Evolutionary conservation across 1,284 basidiomycete genomes (phyloP), one percentile per base, ranked within the genome.

Genomic region (Fereydounia khargensis): DNA sequence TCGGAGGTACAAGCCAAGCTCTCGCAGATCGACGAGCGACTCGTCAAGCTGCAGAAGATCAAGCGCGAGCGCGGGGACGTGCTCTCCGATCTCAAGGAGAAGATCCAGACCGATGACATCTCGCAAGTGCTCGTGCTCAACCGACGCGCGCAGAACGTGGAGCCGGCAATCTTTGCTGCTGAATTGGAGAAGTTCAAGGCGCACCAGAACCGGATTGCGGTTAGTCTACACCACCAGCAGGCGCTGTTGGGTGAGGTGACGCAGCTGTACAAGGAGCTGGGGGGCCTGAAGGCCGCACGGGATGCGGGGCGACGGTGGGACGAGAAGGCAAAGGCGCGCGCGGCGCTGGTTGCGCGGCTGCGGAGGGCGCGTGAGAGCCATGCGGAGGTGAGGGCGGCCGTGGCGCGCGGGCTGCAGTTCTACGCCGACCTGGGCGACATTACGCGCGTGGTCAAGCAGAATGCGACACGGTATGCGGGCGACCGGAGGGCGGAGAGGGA

Each of bases 181-280:
- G 92, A 97, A 76, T 83, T 97, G 14, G 92, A 96, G 76, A 97
- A 97, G 78, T 97, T 96, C 80, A 82, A 84, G 18, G 89, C 91
- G 1, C 91, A 89, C 71, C 91, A 95, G 75, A 84, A 86, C 37
- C 83, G 89, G 4, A 79, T 96, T 1, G 79, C 82, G 2, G 81
- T 86, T 1, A 89, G 88, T 0, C 80, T 89, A 3, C 84, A 86
- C 39, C 85, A 88, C 24, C 88, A 94, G 60, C 84, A 88, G 58
- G 73, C 80, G 11, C 80, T 84, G 0, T 68, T 95, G 10, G 81
- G 48, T 8, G 62, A 72, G 37, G 34, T 68, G 30, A 38, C 54
- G 11, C 19, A 47, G 27, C 38, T 44, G n/a, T 62, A 65, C 40
- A 39, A 47, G 28, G 43, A 62, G 41, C 42, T 68, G 1, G 18